Evolutionary conservation across 2,329 filamentous ascomycete species (phyloP), one percentile per base, ranked within the genome.

Genomic region (Periconia sp.): DNA sequence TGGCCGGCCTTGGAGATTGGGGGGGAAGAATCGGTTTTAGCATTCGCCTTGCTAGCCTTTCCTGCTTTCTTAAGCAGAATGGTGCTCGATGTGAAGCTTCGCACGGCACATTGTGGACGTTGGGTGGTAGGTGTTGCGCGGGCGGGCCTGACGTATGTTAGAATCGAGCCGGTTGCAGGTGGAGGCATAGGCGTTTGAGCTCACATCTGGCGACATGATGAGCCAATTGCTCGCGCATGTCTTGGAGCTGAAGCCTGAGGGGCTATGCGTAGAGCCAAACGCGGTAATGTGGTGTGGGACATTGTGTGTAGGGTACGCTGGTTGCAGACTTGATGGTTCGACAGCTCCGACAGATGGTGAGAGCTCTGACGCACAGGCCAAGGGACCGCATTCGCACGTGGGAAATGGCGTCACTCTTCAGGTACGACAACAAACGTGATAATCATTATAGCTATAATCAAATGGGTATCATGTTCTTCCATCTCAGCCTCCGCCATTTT

Each of bases 1-100:
- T 45, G 45, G 1, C 52, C 50, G 8, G 56, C 38, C 36, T 61
- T 52, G 37, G 30, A 46, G 22, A 63, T 54, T 3, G 63, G 60
- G 1, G 69, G 62, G n/a, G 61, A 54, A 11, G 64, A 65, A 21
- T 70, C 66, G 33, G 63, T 57, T 43, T 61, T 63, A 12, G 66
- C 63, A 41, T 67, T 54, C 10, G 58, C 65, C 22, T 70, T 68
- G 38, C 73, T 73, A 37, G 76, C 75, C 56, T 82, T 82, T 19
- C 73, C 77, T 25, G 76, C 76, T 60, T 82, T 83, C 52, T 83
- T 83, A 35, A 65, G 61, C 13, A 75, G 61, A 6, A 48, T 25
- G 2, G 65, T 54, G 16, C 74, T 74, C 16, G 66, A 72, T 16
- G 73, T 69, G 59, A 83, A 81, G 35, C 45, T 43, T 13, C 66